These are phyloP conservation scores for Mycena maculata DNA, from an alignment of 768 basidiomycete species.

Conservation along the genomic window DNA sequence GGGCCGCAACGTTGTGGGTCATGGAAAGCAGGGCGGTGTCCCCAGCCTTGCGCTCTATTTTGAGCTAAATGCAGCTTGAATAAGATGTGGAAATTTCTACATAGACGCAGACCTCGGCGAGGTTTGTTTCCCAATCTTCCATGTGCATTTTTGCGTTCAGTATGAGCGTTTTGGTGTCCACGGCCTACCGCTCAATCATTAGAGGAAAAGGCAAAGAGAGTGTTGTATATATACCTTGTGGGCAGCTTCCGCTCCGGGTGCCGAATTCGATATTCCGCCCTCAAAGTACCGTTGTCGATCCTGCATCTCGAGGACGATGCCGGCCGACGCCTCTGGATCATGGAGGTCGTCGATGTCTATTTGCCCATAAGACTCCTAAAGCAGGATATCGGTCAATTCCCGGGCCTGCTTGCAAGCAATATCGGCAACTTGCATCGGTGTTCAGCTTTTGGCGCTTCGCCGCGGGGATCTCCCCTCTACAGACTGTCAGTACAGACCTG, in stretches of 20 bases:
- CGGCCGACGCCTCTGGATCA: constrained; percentile 70
- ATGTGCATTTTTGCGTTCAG: constrained; percentile 60
- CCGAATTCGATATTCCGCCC: constrained; percentile 58
- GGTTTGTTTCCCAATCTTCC: constrained; percentile 65
- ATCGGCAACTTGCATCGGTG: constrained; percentile 51
- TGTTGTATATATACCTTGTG: constrained; percentile 42
- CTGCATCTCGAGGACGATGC: constrained; percentile 89
- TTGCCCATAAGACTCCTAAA: constrained; percentile 57
- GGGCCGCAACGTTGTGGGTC: constrained; percentile 83
- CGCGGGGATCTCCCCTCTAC: constrained; percentile 66
- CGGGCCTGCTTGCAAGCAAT: not conserved
- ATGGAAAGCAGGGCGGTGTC: constrained; percentile 78
- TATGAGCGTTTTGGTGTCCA: constrained; percentile 62
- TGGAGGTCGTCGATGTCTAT: constrained; percentile 91
- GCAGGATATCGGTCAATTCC: constrained; percentile 17
- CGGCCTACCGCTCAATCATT: constrained; percentile 44
- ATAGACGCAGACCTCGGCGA: constrained; percentile 61
- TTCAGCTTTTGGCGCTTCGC: constrained; percentile 70
- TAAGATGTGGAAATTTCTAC: not conserved
- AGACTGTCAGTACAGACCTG: constrained; percentile 9
- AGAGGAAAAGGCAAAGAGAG: not conserved
- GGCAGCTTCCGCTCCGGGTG: constrained; percentile 42
- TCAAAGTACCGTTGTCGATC: constrained; percentile 88
- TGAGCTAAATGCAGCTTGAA: constrained; percentile 57
- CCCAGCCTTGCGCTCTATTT: constrained; percentile 73